Conservation (phyloP, 1,284 basidiomycete genomes). For the Pseudozyma sp. region DNA sequence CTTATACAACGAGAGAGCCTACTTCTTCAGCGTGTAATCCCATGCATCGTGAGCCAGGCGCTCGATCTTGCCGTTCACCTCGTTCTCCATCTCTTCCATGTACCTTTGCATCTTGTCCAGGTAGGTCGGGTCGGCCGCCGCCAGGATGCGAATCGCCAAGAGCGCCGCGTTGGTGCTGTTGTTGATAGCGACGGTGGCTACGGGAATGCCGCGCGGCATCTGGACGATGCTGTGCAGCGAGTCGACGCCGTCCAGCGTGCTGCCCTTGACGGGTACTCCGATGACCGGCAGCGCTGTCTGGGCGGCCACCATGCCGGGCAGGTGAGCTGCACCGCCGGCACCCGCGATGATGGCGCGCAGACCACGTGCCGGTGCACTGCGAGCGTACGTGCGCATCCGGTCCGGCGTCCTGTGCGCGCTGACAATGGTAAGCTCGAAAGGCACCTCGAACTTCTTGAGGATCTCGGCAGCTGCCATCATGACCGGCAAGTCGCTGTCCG, state of each 20-base stretch:
- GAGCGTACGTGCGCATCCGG: constrained; percentile 84
- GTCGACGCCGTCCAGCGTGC: constrained; percentile 92
- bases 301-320: constrained; percentile 97
- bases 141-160: constrained; percentile 88
- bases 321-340: constrained; percentile 94
- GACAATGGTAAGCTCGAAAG: constrained; percentile 95
- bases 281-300: constrained; percentile 93
- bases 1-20: not conserved
- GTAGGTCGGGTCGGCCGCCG: constrained; percentile 77
- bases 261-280: constrained; percentile 96
- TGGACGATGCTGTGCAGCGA: constrained; percentile 97
- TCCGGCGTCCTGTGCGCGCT: constrained; percentile 95
- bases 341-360: constrained; percentile 87
- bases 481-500: constrained; percentile 93
- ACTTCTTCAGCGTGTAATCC: constrained; percentile 72
- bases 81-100: constrained; percentile 79
- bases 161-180: constrained; percentile 94
- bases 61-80: constrained; percentile 86
- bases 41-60: constrained; percentile 83
- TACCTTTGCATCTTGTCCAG: constrained; percentile 80
- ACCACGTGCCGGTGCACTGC: constrained; percentile 81
- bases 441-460: constrained; percentile 82
- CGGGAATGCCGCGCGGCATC: constrained; percentile 97
- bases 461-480: constrained; percentile 91
- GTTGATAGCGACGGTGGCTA: constrained; percentile 97